Evolutionary conservation across 2,329 filamentous ascomycete genomes (phyloP), one percentile per base, ranked within the genome.

Genomic region (Pleomassaria siparia): DNA sequence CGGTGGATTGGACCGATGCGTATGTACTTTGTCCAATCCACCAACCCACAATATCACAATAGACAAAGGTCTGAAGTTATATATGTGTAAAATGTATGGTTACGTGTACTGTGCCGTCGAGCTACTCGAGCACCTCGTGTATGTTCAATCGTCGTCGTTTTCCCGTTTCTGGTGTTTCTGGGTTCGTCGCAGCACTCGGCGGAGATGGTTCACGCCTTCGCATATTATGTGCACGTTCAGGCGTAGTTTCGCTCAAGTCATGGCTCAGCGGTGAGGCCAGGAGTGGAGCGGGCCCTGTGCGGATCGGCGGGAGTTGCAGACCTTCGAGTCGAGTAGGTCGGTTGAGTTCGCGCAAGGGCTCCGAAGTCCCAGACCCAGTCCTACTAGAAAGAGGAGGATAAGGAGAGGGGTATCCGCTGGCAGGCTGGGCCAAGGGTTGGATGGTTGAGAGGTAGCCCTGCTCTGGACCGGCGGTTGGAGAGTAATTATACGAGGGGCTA

Each of bases 81-180:
- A 20, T 37, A 20, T 37, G n/a, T n/a, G n/a, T n/a, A n/a, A 37
- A 37, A 37, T 22, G 18, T 24, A 37, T 37, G 32, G 29, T 21
- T 37, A 16, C 39, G 33, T 46, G 36, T 40, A 49, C 21, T 24
- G 13, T 13, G 41, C 37, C 43, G 10, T 47, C 5, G 12, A 30
- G 41, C 29, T 58, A 71, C 53, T 67, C 64, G 28, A 71, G 52
- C 39, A 71, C 60, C 51, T 70, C 67, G 25, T 63, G 62, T 32
- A 71, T 70, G 44, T 70, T 70, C 43, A 71, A 45, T 28, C 67
- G 60, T 36, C 68, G 50, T 46, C 68, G 57, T 55, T 71, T 71
- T 18, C 62, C 60, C 3, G 51, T 58, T 25, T 68, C 64, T 9
- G 66, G 63, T 22, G 66, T 66, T 26, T 67, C 66, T 28, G 63